Base-by-base conservation (phyloP, 345 rosid genomes). In the Aegle marmelos region DNA sequence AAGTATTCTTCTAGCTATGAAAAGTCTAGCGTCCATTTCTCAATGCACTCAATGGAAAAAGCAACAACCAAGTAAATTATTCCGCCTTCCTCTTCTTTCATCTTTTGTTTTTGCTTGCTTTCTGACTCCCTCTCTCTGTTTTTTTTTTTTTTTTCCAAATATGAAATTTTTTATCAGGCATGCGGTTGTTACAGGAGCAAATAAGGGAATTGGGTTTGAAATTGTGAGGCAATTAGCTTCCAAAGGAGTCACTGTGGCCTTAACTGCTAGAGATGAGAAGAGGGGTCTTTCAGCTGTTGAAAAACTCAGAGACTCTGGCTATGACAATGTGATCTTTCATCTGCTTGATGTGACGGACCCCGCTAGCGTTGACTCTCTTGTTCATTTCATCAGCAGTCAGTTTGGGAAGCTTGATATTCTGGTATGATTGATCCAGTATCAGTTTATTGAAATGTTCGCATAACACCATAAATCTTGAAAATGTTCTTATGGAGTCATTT, bases 321-420 rank as follows among this genome's bases (percentile, higher is more conserved):
- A 16, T 37, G 86, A 76, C 63, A 25, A 69, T 71, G 61, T 85
- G 21, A 50, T 78, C 50, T 87, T 85, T 70, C 87, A 80, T 80
- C 83, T 50, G 41, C 91, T 90, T 66, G 91, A 88, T 83, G 89
- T 88, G 19, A 14, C 82, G 16, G 82, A 82, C 37, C 73, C 81
- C 10, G 50, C 70, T 36, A 83, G 81, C 70, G 66, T 84, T 60
- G 34, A 79, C 53, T 83, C 84, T 73, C 82, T 88, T 13, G 88
- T 83, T 57, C 73, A 10, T 72, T 85, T 85, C 70, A 24, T 88
- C 19, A 57, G 4, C 22, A 58, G 4, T n/a, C 64, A n/a, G 8
- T 72, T 72, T 72, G 65, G 69, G 33, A 65, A 45, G 9, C 34
- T 72, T 57, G 76, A 72, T 58, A 72, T 72, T 25, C 36, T 72